Percentiles rank a stretch among this genome's conserved stretches.
These are phyloP conservation scores for Boechera stricta DNA, from an alignment of 345 rosid genomes.

Conservation along the genomic window DNA sequence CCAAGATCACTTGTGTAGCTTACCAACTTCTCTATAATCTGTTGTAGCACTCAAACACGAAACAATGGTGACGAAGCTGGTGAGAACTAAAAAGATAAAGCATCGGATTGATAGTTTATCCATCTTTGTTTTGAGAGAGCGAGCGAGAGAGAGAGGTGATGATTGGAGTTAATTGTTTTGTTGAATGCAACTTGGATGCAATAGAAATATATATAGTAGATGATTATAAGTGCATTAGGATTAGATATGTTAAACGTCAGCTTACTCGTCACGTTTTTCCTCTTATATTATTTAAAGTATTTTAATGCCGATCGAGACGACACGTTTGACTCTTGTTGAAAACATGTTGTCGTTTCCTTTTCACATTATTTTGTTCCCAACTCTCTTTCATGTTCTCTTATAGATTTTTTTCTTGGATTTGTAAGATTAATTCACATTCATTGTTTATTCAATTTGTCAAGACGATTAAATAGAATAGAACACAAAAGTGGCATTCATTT, in stretches of 20 bases:
- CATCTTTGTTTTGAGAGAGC: constrained; percentile 16
- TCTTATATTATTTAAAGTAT: background rate
- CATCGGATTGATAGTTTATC: constrained; percentile 22
- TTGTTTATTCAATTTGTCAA: background rate
- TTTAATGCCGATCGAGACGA: constrained; percentile 22
- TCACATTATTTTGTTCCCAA: constrained; percentile 12
- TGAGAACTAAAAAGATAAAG: constrained; percentile 34
- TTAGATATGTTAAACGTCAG: constrained; percentile 26
- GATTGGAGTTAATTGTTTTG: constrained; percentile 16
- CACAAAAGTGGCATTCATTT: background rate
- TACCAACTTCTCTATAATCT: constrained; percentile 42
- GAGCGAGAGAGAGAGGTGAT: constrained; percentile 7
- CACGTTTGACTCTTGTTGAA: constrained; percentile 37
- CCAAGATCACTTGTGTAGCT: constrained; percentile 3
- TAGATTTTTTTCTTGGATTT: constrained; percentile 1
- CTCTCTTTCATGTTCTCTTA: background rate
- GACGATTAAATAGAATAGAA: background rate
- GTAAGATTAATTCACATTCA: background rate
- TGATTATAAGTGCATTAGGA: constrained; percentile 16
- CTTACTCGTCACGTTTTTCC: constrained; percentile 22
- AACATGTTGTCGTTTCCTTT: constrained; percentile 9
- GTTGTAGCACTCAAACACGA: constrained; percentile 25
- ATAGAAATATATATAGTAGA: constrained; percentile 17
- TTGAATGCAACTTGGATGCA: constrained; percentile 21
- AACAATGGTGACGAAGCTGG: constrained; percentile 10